Conservation (phyloP, 2,329 filamentous ascomycete genomes). For the Chrysosphaeria jannelii region DNA sequence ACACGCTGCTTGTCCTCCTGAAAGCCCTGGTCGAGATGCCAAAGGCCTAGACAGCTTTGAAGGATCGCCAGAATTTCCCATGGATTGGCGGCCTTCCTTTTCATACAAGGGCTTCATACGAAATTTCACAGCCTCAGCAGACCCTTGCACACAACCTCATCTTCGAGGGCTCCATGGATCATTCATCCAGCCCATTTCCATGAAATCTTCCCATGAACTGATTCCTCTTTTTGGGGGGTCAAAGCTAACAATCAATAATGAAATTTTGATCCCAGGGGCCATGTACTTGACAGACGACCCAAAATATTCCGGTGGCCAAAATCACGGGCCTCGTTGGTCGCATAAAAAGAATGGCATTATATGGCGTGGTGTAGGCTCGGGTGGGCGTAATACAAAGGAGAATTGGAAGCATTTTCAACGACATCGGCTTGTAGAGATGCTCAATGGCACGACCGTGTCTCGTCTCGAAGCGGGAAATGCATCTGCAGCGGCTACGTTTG, state of each 20-base stretch:
- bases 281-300: conserved; percentile 29
- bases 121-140: conserved; percentile 22
- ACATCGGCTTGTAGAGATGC: conserved; percentile 38
- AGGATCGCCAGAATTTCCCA: conserved; percentile 3
- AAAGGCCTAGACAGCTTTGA: conserved; percentile 11
- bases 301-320: conserved; percentile 24
- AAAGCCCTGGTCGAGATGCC: conserved; percentile 15
- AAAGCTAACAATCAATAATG: conserved; percentile 27
- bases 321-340: conserved; percentile 24
- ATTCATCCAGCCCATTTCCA: conserved; percentile 18
- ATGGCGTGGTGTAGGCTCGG: conserved; percentile 36
- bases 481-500: conserved; percentile 16
- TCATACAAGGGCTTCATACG: conserved; percentile 16
- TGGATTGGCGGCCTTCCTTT: conserved; percentile 6
- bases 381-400: conserved; percentile 17
- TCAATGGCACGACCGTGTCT: conserved; percentile 28
- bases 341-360: conserved; percentile 27
- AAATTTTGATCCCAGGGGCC: conserved; percentile 28
- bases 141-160: conserved; percentile 23
- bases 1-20: conserved; percentile 23
- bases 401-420: conserved; percentile 41
- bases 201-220: conserved; percentile 18
- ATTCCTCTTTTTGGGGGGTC: conserved; percentile 27
- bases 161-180: conserved; percentile 18
- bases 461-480: conserved; percentile 11